Evolutionary conservation across 2,329 filamentous ascomycete genomes (phyloP).

Genomic region (Xylariales sp.): DNA sequence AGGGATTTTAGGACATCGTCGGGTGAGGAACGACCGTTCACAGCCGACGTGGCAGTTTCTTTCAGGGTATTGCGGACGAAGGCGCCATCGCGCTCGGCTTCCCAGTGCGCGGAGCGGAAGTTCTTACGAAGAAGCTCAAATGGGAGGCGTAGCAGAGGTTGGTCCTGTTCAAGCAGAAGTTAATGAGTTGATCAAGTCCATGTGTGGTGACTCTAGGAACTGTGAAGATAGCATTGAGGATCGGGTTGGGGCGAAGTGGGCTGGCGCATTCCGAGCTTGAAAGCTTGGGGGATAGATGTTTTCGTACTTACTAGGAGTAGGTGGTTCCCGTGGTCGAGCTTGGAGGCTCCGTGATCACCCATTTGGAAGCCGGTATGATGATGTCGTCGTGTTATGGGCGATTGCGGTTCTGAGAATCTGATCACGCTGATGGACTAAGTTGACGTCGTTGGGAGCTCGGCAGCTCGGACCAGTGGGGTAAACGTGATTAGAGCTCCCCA

Average conservation of each 20-base stretch:
- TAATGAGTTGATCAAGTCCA: neutral
- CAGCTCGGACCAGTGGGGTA: too few relatives aligned
- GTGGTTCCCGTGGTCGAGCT: constrained; percentile 70
- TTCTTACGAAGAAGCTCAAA: constrained; percentile 91
- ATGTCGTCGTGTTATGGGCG: too few relatives aligned
- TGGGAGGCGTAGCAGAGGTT: constrained; percentile 87
- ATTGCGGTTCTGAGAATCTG: too few relatives aligned
- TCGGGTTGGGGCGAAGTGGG: neutral
- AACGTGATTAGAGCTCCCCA: too few relatives aligned
- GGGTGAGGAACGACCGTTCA: constrained; percentile 56
- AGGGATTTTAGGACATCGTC: constrained; percentile 74
- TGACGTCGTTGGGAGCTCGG: too few relatives aligned
- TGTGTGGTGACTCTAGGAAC: too few relatives aligned
- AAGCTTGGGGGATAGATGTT: neutral
- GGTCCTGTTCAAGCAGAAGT: constrained; percentile 57
- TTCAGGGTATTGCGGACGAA: constrained; percentile 57
- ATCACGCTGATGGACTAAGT: too few relatives aligned
- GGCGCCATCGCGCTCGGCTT: constrained; percentile 67
- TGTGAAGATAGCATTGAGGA: constrained; percentile 5
- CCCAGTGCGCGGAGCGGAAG: constrained; percentile 79
- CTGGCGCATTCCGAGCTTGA: neutral
- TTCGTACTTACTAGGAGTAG: constrained; percentile 59
- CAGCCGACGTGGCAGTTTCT: constrained; percentile 61
- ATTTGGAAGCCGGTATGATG: constrained; percentile 37
- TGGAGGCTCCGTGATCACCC: constrained; percentile 58